Conservation (phyloP, 108 stramenopile genomes). For the Nitzschia sp. region DNA sequence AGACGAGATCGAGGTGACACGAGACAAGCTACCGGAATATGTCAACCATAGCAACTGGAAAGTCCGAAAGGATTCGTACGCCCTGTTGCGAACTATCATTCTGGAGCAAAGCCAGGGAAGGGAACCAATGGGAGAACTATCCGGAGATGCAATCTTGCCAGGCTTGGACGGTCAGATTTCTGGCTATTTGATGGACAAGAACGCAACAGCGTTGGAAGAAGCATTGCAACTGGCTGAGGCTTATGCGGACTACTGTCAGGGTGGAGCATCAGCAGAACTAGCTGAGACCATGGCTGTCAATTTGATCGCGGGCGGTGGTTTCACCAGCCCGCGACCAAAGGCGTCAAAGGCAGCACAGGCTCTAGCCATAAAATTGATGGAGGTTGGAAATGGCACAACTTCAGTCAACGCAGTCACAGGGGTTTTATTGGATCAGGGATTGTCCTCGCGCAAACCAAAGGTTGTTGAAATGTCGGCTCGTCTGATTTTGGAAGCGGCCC, state of each 20-base stretch:
- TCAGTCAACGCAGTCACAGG: slow-evolving; percentile 60
- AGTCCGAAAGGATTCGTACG: slow-evolving; percentile 65
- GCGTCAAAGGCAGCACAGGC: slow-evolving; percentile 50
- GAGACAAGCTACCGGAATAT: slow-evolving; percentile 49
- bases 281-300: slow-evolving; percentile 48
- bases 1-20: slow-evolving; percentile 51
- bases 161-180: slow-evolving; percentile 51
- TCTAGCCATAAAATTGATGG: slow-evolving; percentile 74
- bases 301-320: slow-evolving; percentile 71
- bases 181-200: slow-evolving; percentile 65
- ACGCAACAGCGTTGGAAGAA: slow-evolving; percentile 80
- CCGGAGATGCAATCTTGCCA: slow-evolving; percentile 33
- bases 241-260: slow-evolving; percentile 63
- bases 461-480: slow-evolving; percentile 58
- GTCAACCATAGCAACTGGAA: slow-evolving; percentile 74
- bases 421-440: slow-evolving; percentile 61
- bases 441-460: slow-evolving; percentile 82
- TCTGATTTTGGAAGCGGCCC: slow-evolving; percentile 57
- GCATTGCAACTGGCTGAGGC: slow-evolving; percentile 54
- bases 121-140: slow-evolving; percentile 37
- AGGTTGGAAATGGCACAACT: slow-evolving; percentile 61
- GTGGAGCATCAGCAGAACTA: slow-evolving; percentile 46
- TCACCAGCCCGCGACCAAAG: slow-evolving; percentile 69
- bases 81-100: slow-evolving; percentile 44
- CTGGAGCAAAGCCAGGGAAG: slow-evolving; percentile 13